Evolutionary conservation across 2,329 filamentous ascomycete species (phyloP), one percentile per base, ranked within the genome.

Genomic region (Stachybotrys chartarum): DNA sequence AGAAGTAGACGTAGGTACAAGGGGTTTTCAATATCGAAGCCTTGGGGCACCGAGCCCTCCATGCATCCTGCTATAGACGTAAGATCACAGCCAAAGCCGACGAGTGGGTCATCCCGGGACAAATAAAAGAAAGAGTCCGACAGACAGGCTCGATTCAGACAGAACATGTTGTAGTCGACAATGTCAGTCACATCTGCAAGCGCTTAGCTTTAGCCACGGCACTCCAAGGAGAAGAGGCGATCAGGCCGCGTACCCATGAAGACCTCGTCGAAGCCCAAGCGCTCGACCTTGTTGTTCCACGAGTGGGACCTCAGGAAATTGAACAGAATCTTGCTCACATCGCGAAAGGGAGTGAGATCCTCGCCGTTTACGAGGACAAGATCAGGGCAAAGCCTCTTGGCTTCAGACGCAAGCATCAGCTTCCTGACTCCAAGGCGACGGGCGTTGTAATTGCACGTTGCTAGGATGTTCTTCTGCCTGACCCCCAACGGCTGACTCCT

Each of bases 371-470:
- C 83, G 51, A 97, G 85, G 53, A 96, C 83, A 16, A 96, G 81
- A 55, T 96, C 90, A 0, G 92, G 91, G 61, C 91, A 96, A 31
- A 86, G 70, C 62, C 80, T 84, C 71, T 83, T 89, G 5, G 93
- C 94, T 59, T 97, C 91, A 54, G 79, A 82, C 66, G 97, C 85
- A 60, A 91, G 81, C 78, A 95, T 91, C 57, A 97, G 79, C 75
- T 99, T 97, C 69, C 82, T 78, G 54, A 92, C 78, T 54, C 84
- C 84, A n/a, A 74, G 80, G 53, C 84, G 76, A 42, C 93, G 85
- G 24, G 93, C 93, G 67, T 89, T 90, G 70, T 97, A 97, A 73
- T 97, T 97, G 79, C 90, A 95, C 5, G 91, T 96, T 24, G 92
- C 90, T 46, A 94, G 79, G 55, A 97, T 96, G 68, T 91, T 90